A percentile compares a stretch with the other conserved stretches of the same genome.
Evolutionary conservation across 2,329 filamentous ascomycete genomes (phyloP).

Genomic region (Coniella lustricola): DNA sequence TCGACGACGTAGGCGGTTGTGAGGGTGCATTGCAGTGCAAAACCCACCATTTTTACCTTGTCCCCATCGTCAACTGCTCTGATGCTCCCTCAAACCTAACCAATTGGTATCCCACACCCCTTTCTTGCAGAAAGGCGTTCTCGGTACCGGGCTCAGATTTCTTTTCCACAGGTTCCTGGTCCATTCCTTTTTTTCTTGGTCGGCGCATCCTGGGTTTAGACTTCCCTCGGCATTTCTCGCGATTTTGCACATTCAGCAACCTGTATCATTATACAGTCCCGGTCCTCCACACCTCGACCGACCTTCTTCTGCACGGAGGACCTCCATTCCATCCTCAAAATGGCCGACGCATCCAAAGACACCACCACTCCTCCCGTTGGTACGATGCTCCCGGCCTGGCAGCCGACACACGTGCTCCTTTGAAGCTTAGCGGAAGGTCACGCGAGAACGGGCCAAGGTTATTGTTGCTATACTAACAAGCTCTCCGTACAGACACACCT

Average conservation of each 20-base stretch:
- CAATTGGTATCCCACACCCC: conserved; percentile 8
- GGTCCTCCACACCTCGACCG: not conserved
- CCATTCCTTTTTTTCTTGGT: conserved; percentile 8
- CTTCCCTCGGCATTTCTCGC: not conserved
- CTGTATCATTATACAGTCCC: not conserved
- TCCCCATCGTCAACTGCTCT: conserved; percentile 7
- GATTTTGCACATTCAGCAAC: not conserved
- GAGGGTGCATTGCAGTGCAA: conserved; percentile 1
- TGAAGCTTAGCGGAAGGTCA: not conserved
- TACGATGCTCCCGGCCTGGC: not conserved
- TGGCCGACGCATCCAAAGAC: conserved; percentile 15
- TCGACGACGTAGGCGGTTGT: conserved; percentile 14
- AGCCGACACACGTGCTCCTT: not conserved
- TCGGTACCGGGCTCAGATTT: not conserved
- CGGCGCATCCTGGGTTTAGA: conserved; percentile 9
- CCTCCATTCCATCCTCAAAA: conserved; percentile 6
- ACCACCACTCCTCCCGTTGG: conserved; percentile 10
- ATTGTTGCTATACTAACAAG: no score
- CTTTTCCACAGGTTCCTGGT: not conserved
- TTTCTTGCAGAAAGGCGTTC: conserved; percentile 6
- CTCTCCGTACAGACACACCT: conserved; percentile 4
- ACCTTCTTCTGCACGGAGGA: not conserved
- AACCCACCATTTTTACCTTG: conserved; percentile 6
- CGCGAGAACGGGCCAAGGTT: conserved; percentile 7
- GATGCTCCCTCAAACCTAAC: not conserved